Evolutionary conservation across 2,329 filamentous ascomycete species (phyloP), one percentile per base, ranked within the genome.

Genomic region (Sordariomycetes sp.): DNA sequence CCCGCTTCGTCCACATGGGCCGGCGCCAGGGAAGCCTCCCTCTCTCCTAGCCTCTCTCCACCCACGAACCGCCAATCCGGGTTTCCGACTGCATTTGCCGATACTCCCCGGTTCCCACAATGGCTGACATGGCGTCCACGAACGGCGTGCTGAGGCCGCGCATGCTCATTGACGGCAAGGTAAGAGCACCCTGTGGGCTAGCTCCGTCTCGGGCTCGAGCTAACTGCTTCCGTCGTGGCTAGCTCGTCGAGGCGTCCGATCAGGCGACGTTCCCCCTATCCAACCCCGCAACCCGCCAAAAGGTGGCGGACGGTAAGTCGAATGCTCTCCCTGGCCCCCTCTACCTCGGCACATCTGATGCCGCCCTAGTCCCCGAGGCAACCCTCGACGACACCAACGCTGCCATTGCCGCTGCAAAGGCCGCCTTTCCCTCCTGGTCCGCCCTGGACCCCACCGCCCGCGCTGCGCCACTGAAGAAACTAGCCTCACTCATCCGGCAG

Each of bases 401-500:
- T 5, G 76, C 76, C 1, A 75, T 80, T 4, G 70, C 68, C 10
- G 73, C 74, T 4, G 77, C 76, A 1, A 70, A 76, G 53, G 70
- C 70, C 4, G 77, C 77, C 0, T 77, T 76, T 59, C 70, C 70
- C 10, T 64, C 60, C 35, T 79, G 76, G 76, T 69, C 72, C 0
- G 69, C 67, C 0, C 62, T 73, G 1, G 65, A 66, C 2, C 72
- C 73, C 0, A 60, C 66, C 2, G 64, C 70, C 25, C 72, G 77
- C 6, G 74, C 69, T 3, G 59, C 62, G 22, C 69, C 68, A 60
- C 61, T 81, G 60, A 74, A 81, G 55, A 82, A 79, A 64, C 87
- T 83, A 83, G 82, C 82, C 67, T 77, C 86, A 61, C 72, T 87
- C 63, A 82, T 87, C 74, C 68, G 82, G 55, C 81, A 84, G 56